Percentiles rank a stretch among this genome's conserved stretches.
phyloP scores from a whole-genome alignment of 2,329 filamentous ascomycete species.

The Trichophyton benhamiae region DNA sequence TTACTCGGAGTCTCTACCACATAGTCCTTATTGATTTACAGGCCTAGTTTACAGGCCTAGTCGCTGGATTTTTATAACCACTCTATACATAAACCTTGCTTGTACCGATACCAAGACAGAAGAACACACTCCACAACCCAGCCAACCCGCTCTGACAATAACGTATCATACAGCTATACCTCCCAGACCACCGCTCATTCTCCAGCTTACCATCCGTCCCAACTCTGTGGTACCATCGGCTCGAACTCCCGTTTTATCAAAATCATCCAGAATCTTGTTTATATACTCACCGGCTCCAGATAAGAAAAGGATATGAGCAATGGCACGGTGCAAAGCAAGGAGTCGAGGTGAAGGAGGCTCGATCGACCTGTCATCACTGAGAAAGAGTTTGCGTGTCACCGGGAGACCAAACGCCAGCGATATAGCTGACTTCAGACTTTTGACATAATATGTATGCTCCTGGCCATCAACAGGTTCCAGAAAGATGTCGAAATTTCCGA shows the following conservation, averaged over 20 bases:
- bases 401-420: background rate
- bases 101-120: no score
- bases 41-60: no score
- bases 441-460: constrained; percentile 18
- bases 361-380: constrained; percentile 18
- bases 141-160: no score
- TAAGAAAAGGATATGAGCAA: constrained; percentile 6
- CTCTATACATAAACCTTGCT: no score
- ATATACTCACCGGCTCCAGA: background rate
- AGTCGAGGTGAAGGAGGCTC: constrained; percentile 12
- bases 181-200: background rate
- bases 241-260: background rate
- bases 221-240: background rate
- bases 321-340: constrained; percentile 3
- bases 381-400: constrained; percentile 20
- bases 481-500: constrained; percentile 17
- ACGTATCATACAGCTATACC: background rate
- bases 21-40: no score
- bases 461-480: constrained; percentile 16
- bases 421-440: constrained; percentile 12
- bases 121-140: no score
- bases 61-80: no score
- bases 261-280: background rate
- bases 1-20: no score
- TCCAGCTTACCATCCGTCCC: background rate